phyloP scores from a whole-genome alignment of 1,284 basidiomycete genomes.

The Sporisorium scitamineum region DNA sequence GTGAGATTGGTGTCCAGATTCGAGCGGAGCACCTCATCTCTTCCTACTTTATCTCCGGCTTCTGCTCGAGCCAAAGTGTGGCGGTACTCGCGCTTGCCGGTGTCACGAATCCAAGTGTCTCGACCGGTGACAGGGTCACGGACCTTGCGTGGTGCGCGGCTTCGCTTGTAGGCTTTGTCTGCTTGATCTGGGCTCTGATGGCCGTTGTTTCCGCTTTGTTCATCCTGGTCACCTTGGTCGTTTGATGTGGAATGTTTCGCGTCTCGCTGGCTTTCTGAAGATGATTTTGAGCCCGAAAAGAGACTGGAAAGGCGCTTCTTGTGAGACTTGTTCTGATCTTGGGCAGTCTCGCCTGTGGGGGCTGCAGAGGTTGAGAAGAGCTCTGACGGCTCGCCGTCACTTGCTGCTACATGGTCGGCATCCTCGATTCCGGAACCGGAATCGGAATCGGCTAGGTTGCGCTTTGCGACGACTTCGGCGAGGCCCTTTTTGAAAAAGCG shows the following conservation, averaged over 20 bases:
- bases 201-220: constrained; percentile 1
- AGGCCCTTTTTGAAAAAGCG: constrained; percentile 49
- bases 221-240: neutral
- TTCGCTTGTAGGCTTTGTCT: constrained; percentile 20
- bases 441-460: constrained; percentile 30
- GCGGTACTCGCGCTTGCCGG: constrained; percentile 41
- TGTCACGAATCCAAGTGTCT: constrained; percentile 32
- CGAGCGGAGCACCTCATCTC: constrained; percentile 19
- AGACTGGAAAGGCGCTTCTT: constrained; percentile 8
- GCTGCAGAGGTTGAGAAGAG: neutral
- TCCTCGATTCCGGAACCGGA: constrained; percentile 18
- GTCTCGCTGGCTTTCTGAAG: constrained; percentile 6
- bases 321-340: neutral
- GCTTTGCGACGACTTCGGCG: constrained; percentile 38
- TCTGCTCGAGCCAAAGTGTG: constrained; percentile 13
- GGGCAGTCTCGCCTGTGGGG: neutral
- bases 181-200: constrained; percentile 15
- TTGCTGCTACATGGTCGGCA: neutral
- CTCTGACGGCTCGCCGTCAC: constrained; percentile 1
- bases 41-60: constrained; percentile 16
- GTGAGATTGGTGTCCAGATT: constrained; percentile 26
- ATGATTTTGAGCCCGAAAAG: constrained; percentile 11
- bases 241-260: neutral
- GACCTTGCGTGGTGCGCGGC: constrained; percentile 27
- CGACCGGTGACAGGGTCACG: constrained; percentile 44